Evolutionary conservation across 129 eudicot genomes (phyloP).

Genomic region (Calendula officinalis): DNA sequence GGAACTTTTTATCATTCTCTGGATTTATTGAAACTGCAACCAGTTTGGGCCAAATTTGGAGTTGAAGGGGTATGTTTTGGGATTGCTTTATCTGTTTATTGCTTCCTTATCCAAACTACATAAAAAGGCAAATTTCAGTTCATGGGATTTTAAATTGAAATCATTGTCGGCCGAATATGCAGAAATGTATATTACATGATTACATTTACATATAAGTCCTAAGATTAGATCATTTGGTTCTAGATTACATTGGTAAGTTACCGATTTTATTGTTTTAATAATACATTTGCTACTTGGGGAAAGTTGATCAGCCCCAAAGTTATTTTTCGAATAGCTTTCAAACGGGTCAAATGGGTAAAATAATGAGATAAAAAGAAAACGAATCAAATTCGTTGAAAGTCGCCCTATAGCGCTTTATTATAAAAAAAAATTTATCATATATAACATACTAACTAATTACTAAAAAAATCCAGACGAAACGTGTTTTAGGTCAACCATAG

Average conservation of each 20-base stretch:
- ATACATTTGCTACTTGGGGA: background rate
- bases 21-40: background rate
- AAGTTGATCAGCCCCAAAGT: background rate
- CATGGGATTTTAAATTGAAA: background rate
- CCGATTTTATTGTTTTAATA: conserved; percentile 1
- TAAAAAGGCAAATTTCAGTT: too few species aligned
- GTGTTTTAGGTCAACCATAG: background rate
- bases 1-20: background rate
- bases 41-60: background rate
- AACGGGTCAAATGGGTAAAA: background rate
- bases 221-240: background rate
- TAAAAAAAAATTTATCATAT: background rate
- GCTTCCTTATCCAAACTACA: too few species aligned
- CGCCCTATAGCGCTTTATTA: background rate
- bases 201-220: background rate
- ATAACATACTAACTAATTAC: background rate
- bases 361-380: background rate
- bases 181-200: background rate
- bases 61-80: background rate
- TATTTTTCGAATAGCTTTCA: too few species aligned
- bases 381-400: background rate
- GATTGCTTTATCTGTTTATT: background rate
- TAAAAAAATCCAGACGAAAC: background rate
- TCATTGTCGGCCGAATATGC: background rate
- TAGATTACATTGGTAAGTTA: background rate